Conservation (phyloP, 306 rosid genomes). For the Malus fusca region DNA sequence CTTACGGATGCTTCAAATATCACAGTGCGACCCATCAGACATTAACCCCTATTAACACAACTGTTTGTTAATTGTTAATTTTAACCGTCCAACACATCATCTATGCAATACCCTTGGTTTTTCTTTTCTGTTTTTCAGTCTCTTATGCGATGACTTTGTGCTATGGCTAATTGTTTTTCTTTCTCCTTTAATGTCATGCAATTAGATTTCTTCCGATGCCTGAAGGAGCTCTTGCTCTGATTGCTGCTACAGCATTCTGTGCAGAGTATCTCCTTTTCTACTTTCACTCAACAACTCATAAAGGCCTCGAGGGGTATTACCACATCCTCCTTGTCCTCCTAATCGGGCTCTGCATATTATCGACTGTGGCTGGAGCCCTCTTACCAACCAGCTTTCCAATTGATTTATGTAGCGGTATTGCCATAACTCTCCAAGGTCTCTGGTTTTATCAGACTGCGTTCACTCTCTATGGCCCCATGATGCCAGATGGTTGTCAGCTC, state of each 20-base stretch:
- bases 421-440: conserved; percentile 81
- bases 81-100: not conserved
- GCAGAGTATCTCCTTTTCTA: conserved; percentile 85
- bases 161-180: conserved; percentile 11
- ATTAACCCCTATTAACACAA: no score
- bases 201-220: conserved; percentile 65
- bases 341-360: conserved; percentile 64
- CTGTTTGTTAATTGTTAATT: not conserved
- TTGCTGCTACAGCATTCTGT: conserved; percentile 70
- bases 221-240: conserved; percentile 71
- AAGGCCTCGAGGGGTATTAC: conserved; percentile 87
- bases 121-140: not conserved
- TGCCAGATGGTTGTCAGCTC: conserved; percentile 79
- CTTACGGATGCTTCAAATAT: no score
- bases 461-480: conserved; percentile 88
- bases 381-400: conserved; percentile 75
- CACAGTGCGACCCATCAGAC: no score
- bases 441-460: conserved; percentile 99
- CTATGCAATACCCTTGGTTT: not conserved
- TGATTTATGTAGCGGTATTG: conserved; percentile 64
- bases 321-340: conserved; percentile 74
- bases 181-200: not conserved
- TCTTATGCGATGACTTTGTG: not conserved
- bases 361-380: conserved; percentile 59
- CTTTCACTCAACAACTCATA: conserved; percentile 89